Percentiles rank a stretch among this genome's conserved stretches.
phyloP scores from a whole-genome alignment of 805 yeast species.

The Sugiyamaella boreocaroliniensis region DNA sequence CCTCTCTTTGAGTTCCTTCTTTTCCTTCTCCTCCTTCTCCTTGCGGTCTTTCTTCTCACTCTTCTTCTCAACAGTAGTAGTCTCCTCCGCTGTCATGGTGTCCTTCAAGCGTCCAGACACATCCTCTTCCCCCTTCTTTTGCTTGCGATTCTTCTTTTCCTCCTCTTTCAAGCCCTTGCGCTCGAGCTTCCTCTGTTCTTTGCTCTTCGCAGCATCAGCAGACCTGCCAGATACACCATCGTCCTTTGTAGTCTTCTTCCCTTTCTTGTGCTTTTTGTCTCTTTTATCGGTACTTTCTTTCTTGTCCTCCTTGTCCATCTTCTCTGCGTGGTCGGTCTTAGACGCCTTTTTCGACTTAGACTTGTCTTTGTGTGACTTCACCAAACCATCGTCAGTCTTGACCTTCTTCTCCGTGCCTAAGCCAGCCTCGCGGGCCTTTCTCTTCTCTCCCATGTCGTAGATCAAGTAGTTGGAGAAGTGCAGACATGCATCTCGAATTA shows the following conservation, averaged over 20 bases:
- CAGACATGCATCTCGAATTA: too few species aligned
- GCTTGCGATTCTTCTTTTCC: constrained; percentile 1
- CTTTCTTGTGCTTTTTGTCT: constrained; percentile 5
- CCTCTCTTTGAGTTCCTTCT: constrained; percentile 8
- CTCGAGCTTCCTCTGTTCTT: constrained; percentile 2
- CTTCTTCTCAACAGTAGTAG: neutral
- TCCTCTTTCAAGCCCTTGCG: neutral
- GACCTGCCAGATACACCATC: too few species aligned
- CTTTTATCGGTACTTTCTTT: constrained; percentile 2
- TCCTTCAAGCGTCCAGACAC: too few species aligned
- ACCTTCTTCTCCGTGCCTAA: neutral
- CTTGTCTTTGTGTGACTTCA: neutral
- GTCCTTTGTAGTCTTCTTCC: constrained; percentile 6
- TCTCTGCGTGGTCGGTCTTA: neutral
- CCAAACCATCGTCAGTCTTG: neutral
- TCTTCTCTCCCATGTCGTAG: neutral
- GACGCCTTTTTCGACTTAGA: neutral
- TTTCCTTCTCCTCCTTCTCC: constrained; percentile 7
- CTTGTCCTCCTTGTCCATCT: constrained; percentile 4
- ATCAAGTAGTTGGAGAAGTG: too few species aligned
- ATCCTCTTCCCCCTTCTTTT: constrained; percentile 6
- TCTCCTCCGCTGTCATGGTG: neutral
- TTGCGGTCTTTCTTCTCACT: constrained; percentile 2
- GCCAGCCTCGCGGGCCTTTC: neutral
- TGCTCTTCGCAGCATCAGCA: neutral